Evolutionary conservation across 140 eudicot genomes (phyloP).

Genomic region (Flaveria floridana): DNA sequence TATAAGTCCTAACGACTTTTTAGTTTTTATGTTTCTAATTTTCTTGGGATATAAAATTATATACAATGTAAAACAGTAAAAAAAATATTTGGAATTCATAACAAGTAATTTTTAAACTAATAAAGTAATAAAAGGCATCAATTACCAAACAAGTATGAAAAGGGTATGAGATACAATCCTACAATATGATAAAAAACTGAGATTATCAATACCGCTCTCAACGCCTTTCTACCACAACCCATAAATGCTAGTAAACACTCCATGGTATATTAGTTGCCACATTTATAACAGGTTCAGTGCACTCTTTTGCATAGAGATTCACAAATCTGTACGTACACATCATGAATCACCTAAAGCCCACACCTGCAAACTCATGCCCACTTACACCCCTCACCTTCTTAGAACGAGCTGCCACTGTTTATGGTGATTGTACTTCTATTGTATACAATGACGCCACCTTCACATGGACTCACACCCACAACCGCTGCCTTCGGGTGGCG

Average conservation of each 20-base stretch:
- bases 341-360: constrained; percentile 54
- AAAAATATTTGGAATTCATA: no score
- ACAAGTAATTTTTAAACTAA: no score
- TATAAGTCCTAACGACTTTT: no score
- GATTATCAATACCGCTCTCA: no score
- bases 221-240: background rate
- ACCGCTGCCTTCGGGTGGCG: constrained; percentile 49
- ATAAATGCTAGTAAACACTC: constrained; percentile 8
- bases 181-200: no score
- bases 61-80: no score
- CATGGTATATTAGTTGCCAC: constrained; percentile 16
- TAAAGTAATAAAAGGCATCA: no score
- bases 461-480: constrained; percentile 64
- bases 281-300: constrained; percentile 29
- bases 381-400: constrained; percentile 62
- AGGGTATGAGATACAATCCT: no score
- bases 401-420: constrained; percentile 61
- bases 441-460: constrained; percentile 38
- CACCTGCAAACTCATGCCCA: constrained; percentile 60
- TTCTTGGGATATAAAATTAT: no score
- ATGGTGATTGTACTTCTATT: constrained; percentile 59
- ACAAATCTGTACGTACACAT: constrained; percentile 22
- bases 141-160: no score
- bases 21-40: no score
- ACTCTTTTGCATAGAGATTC: background rate